A percentile compares a stretch with the other conserved stretches of the same genome.
These are phyloP conservation scores for Extremus antarcticus DNA, from an alignment of 495 filamentous ascomycete genomes.

Conservation along the genomic window DNA sequence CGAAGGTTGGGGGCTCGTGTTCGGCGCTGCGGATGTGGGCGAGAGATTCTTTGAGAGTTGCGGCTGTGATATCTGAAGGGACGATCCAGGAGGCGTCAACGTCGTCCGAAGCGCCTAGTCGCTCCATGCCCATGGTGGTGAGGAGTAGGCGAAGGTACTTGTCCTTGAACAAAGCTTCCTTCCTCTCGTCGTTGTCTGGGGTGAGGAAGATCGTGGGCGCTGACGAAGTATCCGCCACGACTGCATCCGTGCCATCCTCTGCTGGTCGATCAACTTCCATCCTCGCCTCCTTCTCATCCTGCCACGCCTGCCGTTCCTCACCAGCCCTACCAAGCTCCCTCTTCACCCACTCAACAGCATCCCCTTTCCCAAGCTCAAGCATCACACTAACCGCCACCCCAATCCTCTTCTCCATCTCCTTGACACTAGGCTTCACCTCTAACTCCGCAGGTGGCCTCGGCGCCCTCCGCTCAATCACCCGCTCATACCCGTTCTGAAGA, in stretches of 20 bases:
- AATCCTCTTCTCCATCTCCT: slow-evolving; percentile 53
- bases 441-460: slow-evolving; percentile 62
- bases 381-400: slow-evolving; percentile 67
- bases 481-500: slow-evolving; percentile 82
- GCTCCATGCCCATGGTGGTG: slow-evolving; percentile 59
- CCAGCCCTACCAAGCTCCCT: slow-evolving; percentile 54
- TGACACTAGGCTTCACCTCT: slow-evolving; percentile 61
- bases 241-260: slow-evolving; percentile 31
- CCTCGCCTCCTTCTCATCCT: slow-evolving; percentile 53
- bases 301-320: slow-evolving; percentile 70
- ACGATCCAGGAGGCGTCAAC: slow-evolving; percentile 70
- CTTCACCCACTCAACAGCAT: slow-evolving; percentile 74
- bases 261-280: slow-evolving; percentile 4
- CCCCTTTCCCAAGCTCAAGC: slow-evolving; percentile 60
- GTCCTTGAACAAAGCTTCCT: slow-evolving; percentile 74
- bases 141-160: slow-evolving; percentile 83
- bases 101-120: slow-evolving; percentile 57
- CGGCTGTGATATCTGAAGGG: slow-evolving; percentile 52
- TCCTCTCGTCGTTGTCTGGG: slow-evolving; percentile 55
- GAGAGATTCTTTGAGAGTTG: slow-evolving; percentile 50
- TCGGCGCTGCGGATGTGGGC: slow-evolving; percentile 59
- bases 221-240: slow-evolving; percentile 26
- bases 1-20: slow-evolving; percentile 57
- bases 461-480: slow-evolving; percentile 52
- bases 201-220: slow-evolving; percentile 38